phyloP scores from a whole-genome alignment of 257 asterid species.

The Eustoma russellianum region DNA sequence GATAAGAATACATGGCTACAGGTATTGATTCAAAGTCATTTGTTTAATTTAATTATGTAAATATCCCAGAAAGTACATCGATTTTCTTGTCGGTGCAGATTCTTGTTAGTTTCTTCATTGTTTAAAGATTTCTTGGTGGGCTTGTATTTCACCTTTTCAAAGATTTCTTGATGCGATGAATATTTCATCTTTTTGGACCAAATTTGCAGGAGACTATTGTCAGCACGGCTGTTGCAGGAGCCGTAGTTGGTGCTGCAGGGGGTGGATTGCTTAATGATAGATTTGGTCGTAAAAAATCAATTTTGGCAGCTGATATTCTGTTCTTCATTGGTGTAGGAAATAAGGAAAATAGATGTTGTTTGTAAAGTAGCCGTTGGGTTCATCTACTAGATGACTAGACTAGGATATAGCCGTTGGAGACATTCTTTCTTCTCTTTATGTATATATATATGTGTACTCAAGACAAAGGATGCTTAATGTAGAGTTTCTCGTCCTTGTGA shows the following conservation, averaged over 20 bases:
- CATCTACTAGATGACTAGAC: too few species aligned
- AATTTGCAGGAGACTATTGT: slow-evolving; percentile 44
- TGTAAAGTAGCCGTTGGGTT: too few species aligned
- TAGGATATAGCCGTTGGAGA: too few species aligned
- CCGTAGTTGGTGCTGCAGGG: slow-evolving; percentile 50
- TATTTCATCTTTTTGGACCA: background rate
- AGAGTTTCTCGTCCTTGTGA: too few species aligned
- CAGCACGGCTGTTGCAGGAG: slow-evolving; percentile 71
- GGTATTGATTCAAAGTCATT: slow-evolving; percentile 5
- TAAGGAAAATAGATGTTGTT: too few species aligned
- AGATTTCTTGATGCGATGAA: background rate
- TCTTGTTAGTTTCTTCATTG: too few species aligned
- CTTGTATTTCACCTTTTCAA: too few species aligned
- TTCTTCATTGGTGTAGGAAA: slow-evolving; percentile 45
- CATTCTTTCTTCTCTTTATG: too few species aligned
- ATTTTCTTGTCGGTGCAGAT: background rate
- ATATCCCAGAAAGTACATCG: background rate
- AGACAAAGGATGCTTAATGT: too few species aligned
- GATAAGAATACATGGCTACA: slow-evolving; percentile 30
- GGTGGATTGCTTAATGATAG: slow-evolving; percentile 59
- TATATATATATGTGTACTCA: too few species aligned
- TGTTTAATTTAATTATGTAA: background rate
- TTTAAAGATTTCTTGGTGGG: too few species aligned
- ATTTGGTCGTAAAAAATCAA: slow-evolving; percentile 39
- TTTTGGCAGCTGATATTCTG: slow-evolving; percentile 42